Evolutionary conservation across 2,329 filamentous ascomycete species (phyloP), one percentile per base, ranked within the genome.

Genomic region (Shiraia bambusicola): DNA sequence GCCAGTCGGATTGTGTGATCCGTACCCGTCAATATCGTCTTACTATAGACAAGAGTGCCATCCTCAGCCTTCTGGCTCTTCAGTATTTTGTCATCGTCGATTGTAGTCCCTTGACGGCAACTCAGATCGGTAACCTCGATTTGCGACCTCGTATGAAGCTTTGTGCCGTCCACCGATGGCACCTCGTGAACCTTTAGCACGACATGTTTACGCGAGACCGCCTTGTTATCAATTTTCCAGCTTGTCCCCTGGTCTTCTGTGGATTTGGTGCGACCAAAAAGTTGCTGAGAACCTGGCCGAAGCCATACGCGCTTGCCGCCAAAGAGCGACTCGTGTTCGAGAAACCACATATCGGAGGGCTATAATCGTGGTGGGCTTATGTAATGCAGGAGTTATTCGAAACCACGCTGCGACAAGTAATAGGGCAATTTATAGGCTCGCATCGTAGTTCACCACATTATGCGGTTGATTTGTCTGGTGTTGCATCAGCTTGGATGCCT

Each of bases 151-250:
- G 76, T 78, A 43, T 80, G 76, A 11, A 86, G 71, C 44, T 82
- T 79, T 45, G 80, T 78, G 39, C 83, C 87, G 60, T 88, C 82
- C 34, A 82, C 84, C 11, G 82, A 72, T 28, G 75, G 71, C 27
- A 92, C 84, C 0, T 71, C 56, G 33, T 78, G 81, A 6, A 97
- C 82, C 29, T 82, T 78, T 36, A 98, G 83, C 24, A 84, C 84
- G 51, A 96, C 73, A 69, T 98, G 93, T 61, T 93, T 88, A 42
- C 92, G 80, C 24, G 93, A 98, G 34, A 98, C 87, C 1, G 85
- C 86, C 59, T 87, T 88, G 59, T 93, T 80, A 5, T 84, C 80
- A 53, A 95, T 87, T 16, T 80, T 82, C 50, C 58, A 61, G n/a
- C 56, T 62, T 35, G 60, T 66, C 24, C 41, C 42, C 15, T 61